Conservation (phyloP, 2,329 filamentous ascomycete genomes). For the Colletotrichum tofieldiae region DNA sequence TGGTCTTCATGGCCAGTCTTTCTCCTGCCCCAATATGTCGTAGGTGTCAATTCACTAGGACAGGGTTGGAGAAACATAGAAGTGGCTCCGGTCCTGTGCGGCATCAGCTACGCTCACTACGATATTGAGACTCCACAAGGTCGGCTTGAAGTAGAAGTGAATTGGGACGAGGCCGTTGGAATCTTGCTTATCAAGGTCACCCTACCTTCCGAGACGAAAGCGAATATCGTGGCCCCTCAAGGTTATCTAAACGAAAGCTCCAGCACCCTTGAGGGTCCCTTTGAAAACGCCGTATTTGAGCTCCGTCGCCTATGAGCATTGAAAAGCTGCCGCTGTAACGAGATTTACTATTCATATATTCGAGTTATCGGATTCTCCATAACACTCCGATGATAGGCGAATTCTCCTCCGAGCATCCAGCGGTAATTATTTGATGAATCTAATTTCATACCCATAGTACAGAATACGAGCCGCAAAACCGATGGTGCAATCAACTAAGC, state of each 20-base stretch:
- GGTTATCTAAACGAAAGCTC: neutral
- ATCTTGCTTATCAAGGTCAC: neutral
- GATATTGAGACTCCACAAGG: neutral
- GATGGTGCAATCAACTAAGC: no score
- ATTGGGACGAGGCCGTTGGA: neutral
- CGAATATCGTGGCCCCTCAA: conserved; percentile 5
- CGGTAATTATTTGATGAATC: no score
- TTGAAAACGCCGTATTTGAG: neutral
- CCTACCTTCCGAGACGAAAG: conserved; percentile 1
- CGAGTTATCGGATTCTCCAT: no score
- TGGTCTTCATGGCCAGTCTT: conserved; percentile 39
- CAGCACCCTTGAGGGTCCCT: neutral
- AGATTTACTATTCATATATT: no score
- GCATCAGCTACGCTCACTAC: conserved; percentile 8
- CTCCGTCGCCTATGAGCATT: neutral
- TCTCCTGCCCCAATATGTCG: conserved; percentile 32
- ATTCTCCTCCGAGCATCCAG: no score
- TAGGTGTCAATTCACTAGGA: conserved; percentile 20
- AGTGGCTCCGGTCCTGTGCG: conserved; percentile 20
- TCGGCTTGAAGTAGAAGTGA: conserved; percentile 11
- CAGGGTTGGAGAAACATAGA: conserved; percentile 27
- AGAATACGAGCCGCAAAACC: no score
- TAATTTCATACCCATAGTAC: no score
- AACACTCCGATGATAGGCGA: no score
- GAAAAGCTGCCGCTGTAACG: neutral